These are phyloP conservation scores for Picea glauca DNA, from an alignment of 75 land plant genomes.

Conservation along the genomic window DNA sequence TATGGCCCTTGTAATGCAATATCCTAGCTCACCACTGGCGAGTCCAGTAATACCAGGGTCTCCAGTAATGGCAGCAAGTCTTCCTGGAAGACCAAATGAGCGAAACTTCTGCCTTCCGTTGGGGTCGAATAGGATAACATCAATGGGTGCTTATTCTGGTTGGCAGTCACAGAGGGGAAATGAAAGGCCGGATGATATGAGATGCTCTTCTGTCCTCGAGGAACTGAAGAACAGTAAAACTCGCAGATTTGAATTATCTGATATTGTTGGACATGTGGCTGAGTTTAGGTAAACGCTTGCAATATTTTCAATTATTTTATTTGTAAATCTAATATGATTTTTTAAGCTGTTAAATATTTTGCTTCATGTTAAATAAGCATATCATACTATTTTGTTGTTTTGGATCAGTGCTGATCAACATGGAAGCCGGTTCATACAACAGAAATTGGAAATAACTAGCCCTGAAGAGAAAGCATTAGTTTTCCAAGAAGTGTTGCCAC, in stretches of 20 bases:
- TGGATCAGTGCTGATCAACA: constrained; percentile 87
- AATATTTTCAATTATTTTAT: not conserved
- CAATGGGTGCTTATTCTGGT: constrained; percentile 43
- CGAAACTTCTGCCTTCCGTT: constrained; percentile 32
- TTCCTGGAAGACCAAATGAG: constrained; percentile 39
- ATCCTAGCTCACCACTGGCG: constrained; percentile 53
- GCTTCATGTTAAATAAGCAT: not conserved
- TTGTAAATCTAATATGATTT: not conserved
- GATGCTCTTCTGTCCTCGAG: constrained; percentile 69
- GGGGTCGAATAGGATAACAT: constrained; percentile 28
- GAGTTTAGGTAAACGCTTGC: constrained; percentile 72
- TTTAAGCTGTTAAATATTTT: not conserved
- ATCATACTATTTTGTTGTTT: constrained; percentile 1
- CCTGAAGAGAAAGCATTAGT: constrained; percentile 85
- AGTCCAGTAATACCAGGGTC: constrained; percentile 66
- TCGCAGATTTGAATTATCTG: constrained; percentile 82
- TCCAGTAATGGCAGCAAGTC: constrained; percentile 35
- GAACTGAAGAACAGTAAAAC: constrained; percentile 79
- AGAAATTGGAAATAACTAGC: constrained; percentile 79
- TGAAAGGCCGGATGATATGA: constrained; percentile 51
- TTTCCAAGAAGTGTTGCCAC: constrained; percentile 88
- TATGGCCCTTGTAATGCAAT: constrained; percentile 57
- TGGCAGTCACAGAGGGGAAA: constrained; percentile 66
- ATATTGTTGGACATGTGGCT: constrained; percentile 90
- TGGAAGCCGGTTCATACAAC: constrained; percentile 99